These are phyloP conservation scores for Epichloe gansuensis DNA, from an alignment of 2,329 filamentous ascomycete genomes.

Conservation along the genomic window DNA sequence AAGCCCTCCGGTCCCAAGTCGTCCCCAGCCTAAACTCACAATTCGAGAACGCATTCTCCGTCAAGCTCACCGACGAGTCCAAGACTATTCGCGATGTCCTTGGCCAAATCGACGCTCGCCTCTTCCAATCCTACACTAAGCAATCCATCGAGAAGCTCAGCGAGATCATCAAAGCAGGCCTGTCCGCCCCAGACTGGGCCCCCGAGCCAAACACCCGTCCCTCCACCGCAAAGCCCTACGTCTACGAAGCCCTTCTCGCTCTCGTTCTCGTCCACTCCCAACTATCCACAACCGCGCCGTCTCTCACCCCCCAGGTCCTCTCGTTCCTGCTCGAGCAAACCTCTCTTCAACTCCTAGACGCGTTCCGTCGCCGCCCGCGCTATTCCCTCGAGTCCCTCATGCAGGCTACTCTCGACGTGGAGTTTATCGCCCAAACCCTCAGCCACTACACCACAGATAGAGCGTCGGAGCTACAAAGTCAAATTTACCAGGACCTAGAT, in stretches of 20 bases:
- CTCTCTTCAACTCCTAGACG: constrained; percentile 65
- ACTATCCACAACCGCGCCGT: constrained; percentile 64
- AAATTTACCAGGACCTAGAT: constrained; percentile 88
- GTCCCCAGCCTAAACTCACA: constrained; percentile 81
- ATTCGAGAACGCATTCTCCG: constrained; percentile 87
- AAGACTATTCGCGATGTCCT: constrained; percentile 87
- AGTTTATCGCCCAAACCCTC: constrained; percentile 91
- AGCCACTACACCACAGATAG: constrained; percentile 78
- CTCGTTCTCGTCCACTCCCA: constrained; percentile 89
- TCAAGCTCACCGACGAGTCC: constrained; percentile 86
- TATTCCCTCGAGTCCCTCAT: constrained; percentile 77
- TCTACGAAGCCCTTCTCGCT: constrained; percentile 73
- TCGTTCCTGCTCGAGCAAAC: constrained; percentile 77
- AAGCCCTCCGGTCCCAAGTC: constrained; percentile 65
- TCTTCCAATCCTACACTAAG: constrained; percentile 86
- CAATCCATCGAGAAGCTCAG: constrained; percentile 58
- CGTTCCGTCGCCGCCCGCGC: constrained; percentile 53
- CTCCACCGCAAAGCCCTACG: constrained; percentile 68
- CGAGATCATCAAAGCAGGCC: constrained; percentile 57
- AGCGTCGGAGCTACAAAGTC: constrained; percentile 68
- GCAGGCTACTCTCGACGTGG: constrained; percentile 94
- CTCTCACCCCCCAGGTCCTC: constrained; percentile 67
- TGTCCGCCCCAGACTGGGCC: constrained; percentile 59
- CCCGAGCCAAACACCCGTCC: constrained; percentile 47
- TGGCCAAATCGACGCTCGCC: constrained; percentile 73